Conservation (phyloP, 2,329 filamentous ascomycete genomes). For the Penicillium sp. region DNA sequence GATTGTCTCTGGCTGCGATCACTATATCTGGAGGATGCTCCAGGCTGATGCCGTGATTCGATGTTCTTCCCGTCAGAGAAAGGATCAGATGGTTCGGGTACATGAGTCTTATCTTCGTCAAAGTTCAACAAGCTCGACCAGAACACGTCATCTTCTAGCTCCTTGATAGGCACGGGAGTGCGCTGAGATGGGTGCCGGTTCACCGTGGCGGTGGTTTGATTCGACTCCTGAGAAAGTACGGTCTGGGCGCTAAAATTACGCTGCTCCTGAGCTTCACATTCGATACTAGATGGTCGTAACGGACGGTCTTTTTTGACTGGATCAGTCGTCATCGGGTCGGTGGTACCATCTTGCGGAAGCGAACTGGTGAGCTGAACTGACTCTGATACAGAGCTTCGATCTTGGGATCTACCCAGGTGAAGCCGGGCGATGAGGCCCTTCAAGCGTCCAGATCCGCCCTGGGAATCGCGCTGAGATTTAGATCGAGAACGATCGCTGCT, state of each 20-base stretch:
- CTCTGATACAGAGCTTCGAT: constrained; percentile 7
- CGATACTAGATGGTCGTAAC: background rate
- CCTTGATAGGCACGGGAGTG: constrained; percentile 21
- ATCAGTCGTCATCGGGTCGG: background rate
- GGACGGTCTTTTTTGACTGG: constrained; percentile 5
- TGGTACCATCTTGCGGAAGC: background rate
- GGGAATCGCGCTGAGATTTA: background rate
- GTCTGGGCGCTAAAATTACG: constrained; percentile 37
- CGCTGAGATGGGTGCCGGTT: constrained; percentile 34
- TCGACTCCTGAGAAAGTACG: constrained; percentile 32
- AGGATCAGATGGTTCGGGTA: constrained; percentile 14
- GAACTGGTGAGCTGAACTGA: background rate
- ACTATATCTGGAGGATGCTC: constrained; percentile 2
- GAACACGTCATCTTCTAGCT: constrained; percentile 7
- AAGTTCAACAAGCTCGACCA: constrained; percentile 9
- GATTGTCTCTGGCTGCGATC: constrained; percentile 2
- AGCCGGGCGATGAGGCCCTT: constrained; percentile 13
- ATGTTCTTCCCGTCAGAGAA: constrained; percentile 22
- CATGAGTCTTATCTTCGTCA: background rate
- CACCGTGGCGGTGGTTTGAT: constrained; percentile 35
- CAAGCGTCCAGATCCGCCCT: constrained; percentile 12
- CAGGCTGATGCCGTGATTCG: background rate
- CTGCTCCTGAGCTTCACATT: constrained; percentile 6
- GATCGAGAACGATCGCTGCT: constrained; percentile 5
- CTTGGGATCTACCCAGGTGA: constrained; percentile 8